Evolutionary conservation across 192 early-diverging fungal species (phyloP), one percentile per base, ranked within the genome.

Genomic region (Thoreauomyces humboldtii): DNA sequence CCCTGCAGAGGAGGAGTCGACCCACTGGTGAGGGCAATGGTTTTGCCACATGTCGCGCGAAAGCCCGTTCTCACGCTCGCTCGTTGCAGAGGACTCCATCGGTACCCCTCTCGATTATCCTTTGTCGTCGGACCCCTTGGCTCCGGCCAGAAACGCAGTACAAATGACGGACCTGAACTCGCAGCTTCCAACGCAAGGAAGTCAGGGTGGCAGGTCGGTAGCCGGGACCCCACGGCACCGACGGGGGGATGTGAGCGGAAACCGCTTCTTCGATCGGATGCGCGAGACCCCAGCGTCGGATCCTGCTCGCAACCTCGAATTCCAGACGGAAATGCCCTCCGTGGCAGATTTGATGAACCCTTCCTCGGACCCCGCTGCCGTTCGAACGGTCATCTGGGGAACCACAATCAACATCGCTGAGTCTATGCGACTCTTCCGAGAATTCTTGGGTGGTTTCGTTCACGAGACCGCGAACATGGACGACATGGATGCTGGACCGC

Each of bases 331-430:
- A 17, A 4, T 35, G 5, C n/a, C 32, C 6, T 19, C 17, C 0
- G 35, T 28, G 2, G 3, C 59, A 21, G 28, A 64, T 15, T 17
- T 36, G 1, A 14, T 17, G 2, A 29, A 38, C 27, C 21, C 43
- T 21, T 44, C 37, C 17, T 54, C 71, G 12, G 59, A 68, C n/a
- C 60, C 56, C 14, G 46, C 52, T 7, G 65, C 37, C n/a, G 61
- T 59, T n/a, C 14, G 27, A 17, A 43, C 35, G 19, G 62, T 78
- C 54, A 95, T 98, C 61, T 98, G 94, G 94, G 95, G 95, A 41
- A 98, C 95, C 0, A 90, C 90, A 17, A 85, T 98, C 68, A 88
- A 92, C 51, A 87, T 98, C 51, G 84, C 91, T 42, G 91, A 94
- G 21, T 80, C 86, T 31, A 93, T 91, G 79, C 50, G 57, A 0